A percentile compares a stretch with the other conserved stretches of the same genome.
These are phyloP conservation scores for Lindgomyces ingoldianus DNA, from an alignment of 495 filamentous ascomycete genomes.

Conservation along the genomic window DNA sequence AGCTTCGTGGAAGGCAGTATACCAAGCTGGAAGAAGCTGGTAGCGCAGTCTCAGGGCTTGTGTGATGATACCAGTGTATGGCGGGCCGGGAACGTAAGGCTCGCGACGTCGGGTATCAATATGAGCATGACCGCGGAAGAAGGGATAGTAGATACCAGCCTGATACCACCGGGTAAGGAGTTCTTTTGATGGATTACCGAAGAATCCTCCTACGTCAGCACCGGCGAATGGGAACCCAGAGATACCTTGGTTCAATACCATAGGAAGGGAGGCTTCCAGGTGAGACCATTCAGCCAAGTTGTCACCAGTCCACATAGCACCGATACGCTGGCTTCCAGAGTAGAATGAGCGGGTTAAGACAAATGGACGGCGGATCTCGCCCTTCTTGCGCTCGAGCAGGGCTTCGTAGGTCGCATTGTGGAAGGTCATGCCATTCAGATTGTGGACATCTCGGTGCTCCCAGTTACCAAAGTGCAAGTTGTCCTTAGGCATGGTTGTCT, in stretches of 20 bases:
- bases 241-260: conserved; percentile 90
- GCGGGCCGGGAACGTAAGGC: conserved; percentile 84
- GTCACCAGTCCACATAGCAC: conserved; percentile 98
- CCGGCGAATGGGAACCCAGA: conserved; percentile 92
- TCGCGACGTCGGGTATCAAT: conserved; percentile 93
- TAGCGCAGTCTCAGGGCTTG: conserved; percentile 87
- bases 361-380: conserved; percentile 79
- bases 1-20: conserved; percentile 92
- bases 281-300: conserved; percentile 95
- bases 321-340: conserved; percentile 81
- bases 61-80: conserved; percentile 81
- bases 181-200: conserved; percentile 91
- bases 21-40: conserved; percentile 88
- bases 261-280: conserved; percentile 79
- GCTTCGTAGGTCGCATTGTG: conserved; percentile 90
- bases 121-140: conserved; percentile 97
- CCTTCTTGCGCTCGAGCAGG: conserved; percentile 74
- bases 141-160: conserved; percentile 94
- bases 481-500: conserved; percentile 97
- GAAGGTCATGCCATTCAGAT: conserved; percentile 90
- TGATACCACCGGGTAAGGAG: conserved; percentile 95
- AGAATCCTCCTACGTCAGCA: conserved; percentile 97
- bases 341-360: conserved; percentile 91
- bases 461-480: conserved; percentile 88
- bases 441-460: conserved; percentile 97